Evolutionary conservation across 106 monocot genomes (phyloP).

Genomic region (Phalaenopsis equestris): DNA sequence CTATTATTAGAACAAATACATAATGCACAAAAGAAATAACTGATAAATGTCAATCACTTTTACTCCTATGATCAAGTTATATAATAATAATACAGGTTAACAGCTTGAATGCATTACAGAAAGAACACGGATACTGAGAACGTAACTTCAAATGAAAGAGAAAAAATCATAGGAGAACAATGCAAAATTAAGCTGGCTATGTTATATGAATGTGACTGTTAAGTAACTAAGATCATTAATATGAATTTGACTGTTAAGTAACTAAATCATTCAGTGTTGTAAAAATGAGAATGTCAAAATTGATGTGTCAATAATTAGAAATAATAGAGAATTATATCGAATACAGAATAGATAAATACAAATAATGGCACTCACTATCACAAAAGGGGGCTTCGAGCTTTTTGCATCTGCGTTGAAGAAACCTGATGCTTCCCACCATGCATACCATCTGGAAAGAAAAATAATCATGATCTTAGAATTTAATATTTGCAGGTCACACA

Average conservation of each 20-base stretch:
- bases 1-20: neutral
- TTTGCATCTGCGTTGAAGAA: constrained; percentile 73
- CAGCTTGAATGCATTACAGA: too few relatives aligned
- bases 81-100: neutral
- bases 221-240: too few relatives aligned
- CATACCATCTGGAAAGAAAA: constrained; percentile 60
- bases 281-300: too few relatives aligned
- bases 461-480: neutral
- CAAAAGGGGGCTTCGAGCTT: constrained; percentile 78
- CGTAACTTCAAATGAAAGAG: too few relatives aligned
- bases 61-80: neutral
- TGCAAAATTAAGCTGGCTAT: too few relatives aligned
- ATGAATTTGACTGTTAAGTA: too few relatives aligned
- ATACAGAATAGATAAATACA: neutral
- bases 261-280: too few relatives aligned
- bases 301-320: too few relatives aligned
- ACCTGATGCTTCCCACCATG: constrained; percentile 76
- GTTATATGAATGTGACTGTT: too few relatives aligned
- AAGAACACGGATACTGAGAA: too few relatives aligned
- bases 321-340: neutral
- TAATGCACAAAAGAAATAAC: neutral
- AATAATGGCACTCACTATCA: constrained; percentile 55
- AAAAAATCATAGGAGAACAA: too few relatives aligned
- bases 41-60: neutral
- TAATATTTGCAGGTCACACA: neutral